phyloP scores from a whole-genome alignment of 2,329 filamentous ascomycete species.

The Nemania abortiva region DNA sequence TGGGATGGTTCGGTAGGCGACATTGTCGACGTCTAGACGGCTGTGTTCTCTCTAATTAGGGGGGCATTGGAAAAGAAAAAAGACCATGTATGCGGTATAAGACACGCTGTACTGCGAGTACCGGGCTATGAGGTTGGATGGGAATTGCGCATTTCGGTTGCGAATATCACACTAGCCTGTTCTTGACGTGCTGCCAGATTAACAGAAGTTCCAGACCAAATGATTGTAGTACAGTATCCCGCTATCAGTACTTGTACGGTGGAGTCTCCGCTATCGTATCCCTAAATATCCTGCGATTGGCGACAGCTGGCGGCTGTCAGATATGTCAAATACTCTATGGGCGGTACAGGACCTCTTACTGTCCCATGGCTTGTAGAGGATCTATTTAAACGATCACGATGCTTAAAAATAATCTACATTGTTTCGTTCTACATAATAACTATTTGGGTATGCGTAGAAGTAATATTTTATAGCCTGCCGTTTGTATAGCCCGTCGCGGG shows the following conservation, averaged over 20 bases:
- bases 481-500: background rate
- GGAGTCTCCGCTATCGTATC: slow-evolving; percentile 3
- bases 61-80: slow-evolving; percentile 28
- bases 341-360: too few species aligned
- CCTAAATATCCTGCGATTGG: background rate
- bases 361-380: background rate
- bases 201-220: slow-evolving; percentile 29
- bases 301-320: slow-evolving; percentile 25
- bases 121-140: slow-evolving; percentile 40
- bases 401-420: background rate
- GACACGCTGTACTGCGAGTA: slow-evolving; percentile 38
- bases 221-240: background rate
- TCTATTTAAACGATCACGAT: background rate
- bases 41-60: slow-evolving; percentile 20
- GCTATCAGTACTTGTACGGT: slow-evolving; percentile 30
- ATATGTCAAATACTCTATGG: too few species aligned
- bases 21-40: slow-evolving; percentile 46
- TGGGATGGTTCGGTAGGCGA: slow-evolving; percentile 49
- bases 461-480: background rate
- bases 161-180: slow-evolving; percentile 27
- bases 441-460: background rate
- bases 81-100: slow-evolving; percentile 18
- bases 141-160: slow-evolving; percentile 37
- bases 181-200: slow-evolving; percentile 36
- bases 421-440: background rate